phyloP scores from a whole-genome alignment of 1,284 basidiomycete genomes.

The Microbotryum lychnidis-dioicae region DNA sequence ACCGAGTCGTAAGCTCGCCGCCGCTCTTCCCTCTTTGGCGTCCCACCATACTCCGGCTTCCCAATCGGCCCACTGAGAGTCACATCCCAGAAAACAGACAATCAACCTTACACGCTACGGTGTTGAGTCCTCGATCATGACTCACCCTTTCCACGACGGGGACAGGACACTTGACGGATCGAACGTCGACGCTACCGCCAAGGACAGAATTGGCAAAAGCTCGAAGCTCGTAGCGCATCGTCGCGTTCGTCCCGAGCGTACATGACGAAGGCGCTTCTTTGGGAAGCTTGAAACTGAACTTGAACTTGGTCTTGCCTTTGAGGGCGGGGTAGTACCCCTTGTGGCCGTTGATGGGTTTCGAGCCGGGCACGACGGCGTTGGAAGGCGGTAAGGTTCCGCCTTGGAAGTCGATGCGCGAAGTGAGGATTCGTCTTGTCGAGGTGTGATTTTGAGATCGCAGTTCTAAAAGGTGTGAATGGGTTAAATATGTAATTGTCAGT shows the following conservation, averaged over 20 bases:
- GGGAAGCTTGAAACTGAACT: slow-evolving; percentile 33
- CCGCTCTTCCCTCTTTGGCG: slow-evolving; percentile 8
- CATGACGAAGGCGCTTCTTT: slow-evolving; percentile 31
- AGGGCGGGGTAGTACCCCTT: slow-evolving; percentile 32
- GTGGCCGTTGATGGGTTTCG: slow-evolving; percentile 11
- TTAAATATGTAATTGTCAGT: neutral
- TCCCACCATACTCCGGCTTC: slow-evolving; percentile 7
- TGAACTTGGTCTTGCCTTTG: slow-evolving; percentile 36
- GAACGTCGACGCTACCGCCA: slow-evolving; percentile 25
- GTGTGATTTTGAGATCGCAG: slow-evolving; percentile 34
- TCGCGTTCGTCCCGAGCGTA: slow-evolving; percentile 32
- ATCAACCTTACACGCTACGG: too few relatives aligned
- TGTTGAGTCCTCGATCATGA: neutral
- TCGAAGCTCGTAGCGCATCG: slow-evolving; percentile 31
- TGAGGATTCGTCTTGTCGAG: slow-evolving; percentile 33
- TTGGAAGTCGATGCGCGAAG: slow-evolving; percentile 33
- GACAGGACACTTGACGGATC: neutral
- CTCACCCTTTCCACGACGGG: slow-evolving; percentile 5
- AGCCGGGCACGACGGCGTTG: slow-evolving; percentile 29
- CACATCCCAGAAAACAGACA: too few relatives aligned
- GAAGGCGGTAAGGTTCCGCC: slow-evolving; percentile 33
- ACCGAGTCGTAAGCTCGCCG: slow-evolving; percentile 7
- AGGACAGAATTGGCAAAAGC: slow-evolving; percentile 27
- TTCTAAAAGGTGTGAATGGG: slow-evolving; percentile 18
- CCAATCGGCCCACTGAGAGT: slow-evolving; percentile 24